Conservation (phyloP, 441 rosid genomes). For the Dalechampia spathulata region DNA sequence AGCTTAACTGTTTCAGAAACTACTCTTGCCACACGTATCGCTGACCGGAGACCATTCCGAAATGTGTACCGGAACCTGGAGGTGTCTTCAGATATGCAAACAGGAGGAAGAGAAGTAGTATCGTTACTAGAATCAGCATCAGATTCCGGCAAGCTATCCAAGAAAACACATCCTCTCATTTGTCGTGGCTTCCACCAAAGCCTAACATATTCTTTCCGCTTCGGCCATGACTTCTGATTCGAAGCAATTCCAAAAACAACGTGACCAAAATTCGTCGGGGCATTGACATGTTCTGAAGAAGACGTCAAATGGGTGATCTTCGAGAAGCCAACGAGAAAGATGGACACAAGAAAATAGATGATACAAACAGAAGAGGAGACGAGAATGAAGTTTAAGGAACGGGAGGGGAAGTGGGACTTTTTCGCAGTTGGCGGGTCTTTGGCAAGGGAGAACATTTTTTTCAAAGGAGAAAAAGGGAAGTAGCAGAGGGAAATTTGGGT, state of each 20-base stretch:
- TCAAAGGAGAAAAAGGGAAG: too few relatives aligned
- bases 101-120: conserved; percentile 40
- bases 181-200: conserved; percentile 67
- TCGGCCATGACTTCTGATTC: conserved; percentile 45
- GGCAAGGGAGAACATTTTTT: neutral
- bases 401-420: conserved; percentile 24
- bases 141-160: conserved; percentile 39
- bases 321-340: conserved; percentile 31
- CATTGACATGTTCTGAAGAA: conserved; percentile 16
- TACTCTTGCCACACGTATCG: conserved; percentile 70
- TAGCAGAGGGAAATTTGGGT: too few relatives aligned
- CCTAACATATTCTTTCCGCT: conserved; percentile 49
- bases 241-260: conserved; percentile 76
- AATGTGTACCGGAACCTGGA: conserved; percentile 65
- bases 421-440: conserved; percentile 21
- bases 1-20: conserved; percentile 60
- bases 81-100: conserved; percentile 66
- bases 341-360: conserved; percentile 36
- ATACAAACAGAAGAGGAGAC: conserved; percentile 33
- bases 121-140: conserved; percentile 18
- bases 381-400: conserved; percentile 30
- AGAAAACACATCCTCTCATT: conserved; percentile 86
- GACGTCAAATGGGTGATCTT: conserved; percentile 18
- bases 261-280: conserved; percentile 39
- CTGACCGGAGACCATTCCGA: conserved; percentile 52